These are phyloP conservation scores for Fonsecaea pugnacius DNA, from an alignment of 2,329 filamentous ascomycete species.

Conservation along the genomic window DNA sequence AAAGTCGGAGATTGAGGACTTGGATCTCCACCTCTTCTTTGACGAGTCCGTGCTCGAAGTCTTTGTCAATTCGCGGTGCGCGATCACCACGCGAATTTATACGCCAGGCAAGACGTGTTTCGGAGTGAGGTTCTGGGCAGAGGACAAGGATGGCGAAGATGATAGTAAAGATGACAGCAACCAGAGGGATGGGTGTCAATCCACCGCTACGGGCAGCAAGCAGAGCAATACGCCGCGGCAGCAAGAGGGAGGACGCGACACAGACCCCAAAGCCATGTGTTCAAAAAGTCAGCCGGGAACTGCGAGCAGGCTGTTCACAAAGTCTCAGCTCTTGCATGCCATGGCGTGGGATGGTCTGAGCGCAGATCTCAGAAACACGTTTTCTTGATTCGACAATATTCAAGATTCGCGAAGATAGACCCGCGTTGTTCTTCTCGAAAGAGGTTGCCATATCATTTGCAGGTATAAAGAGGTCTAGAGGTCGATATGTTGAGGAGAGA, in stretches of 20 bases:
- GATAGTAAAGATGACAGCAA: not conserved
- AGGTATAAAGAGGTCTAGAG: no score
- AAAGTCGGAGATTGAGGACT: conserved; percentile 37
- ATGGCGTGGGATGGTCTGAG: conserved; percentile 30
- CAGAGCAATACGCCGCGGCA: not conserved
- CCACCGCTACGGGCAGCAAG: not conserved
- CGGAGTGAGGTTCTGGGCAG: conserved; percentile 30
- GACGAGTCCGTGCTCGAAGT: conserved; percentile 53
- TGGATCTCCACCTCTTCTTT: conserved; percentile 50
- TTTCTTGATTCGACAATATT: not conserved
- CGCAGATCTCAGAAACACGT: conserved; percentile 18
- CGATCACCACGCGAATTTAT: conserved; percentile 49
- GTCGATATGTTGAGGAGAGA: no score
- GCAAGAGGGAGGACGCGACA: not conserved
- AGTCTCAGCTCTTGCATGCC: conserved; percentile 21
- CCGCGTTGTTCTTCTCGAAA: no score
- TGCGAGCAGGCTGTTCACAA: not conserved
- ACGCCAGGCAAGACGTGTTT: conserved; percentile 18
- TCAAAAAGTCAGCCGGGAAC: not conserved
- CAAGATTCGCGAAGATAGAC: not conserved
- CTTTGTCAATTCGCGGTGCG: conserved; percentile 52
- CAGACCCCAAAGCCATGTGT: not conserved
- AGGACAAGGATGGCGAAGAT: conserved; percentile 20
- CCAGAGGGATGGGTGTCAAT: no score
- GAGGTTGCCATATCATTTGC: not conserved